Conservation (phyloP, 129 eudicot genomes). For the Erigeron canadensis region DNA sequence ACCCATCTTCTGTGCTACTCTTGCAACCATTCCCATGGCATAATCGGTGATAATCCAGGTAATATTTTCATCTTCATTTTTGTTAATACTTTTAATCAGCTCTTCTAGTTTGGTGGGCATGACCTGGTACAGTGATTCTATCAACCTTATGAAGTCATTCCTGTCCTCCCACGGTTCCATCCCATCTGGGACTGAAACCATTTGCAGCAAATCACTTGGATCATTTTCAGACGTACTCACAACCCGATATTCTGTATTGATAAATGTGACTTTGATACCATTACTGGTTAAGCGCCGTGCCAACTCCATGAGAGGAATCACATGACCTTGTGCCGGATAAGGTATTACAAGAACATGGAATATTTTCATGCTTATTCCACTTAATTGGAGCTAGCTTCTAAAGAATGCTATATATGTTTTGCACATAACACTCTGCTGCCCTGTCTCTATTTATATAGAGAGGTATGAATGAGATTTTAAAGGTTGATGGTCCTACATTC, state of each 20-base stretch:
- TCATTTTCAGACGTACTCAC: slow-evolving; percentile 20
- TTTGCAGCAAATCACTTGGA: slow-evolving; percentile 17
- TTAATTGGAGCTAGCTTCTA: not conserved
- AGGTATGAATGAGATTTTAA: not conserved
- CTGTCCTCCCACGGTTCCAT: slow-evolving; percentile 46
- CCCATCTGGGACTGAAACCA: slow-evolving; percentile 58
- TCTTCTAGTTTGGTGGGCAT: slow-evolving; percentile 45
- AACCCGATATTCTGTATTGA: slow-evolving; percentile 41
- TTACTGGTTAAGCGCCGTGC: slow-evolving; percentile 28
- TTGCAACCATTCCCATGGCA: slow-evolving; percentile 40
- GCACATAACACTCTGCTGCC: not conserved
- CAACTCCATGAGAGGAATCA: slow-evolving; percentile 54
- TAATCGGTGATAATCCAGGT: slow-evolving; percentile 52
- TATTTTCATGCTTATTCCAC: slow-evolving; percentile 11
- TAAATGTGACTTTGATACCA: slow-evolving; percentile 47
- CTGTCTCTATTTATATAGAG: not conserved
- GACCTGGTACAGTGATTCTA: slow-evolving; percentile 24
- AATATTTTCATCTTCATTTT: slow-evolving; percentile 19
- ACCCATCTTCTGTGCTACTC: slow-evolving; percentile 43
- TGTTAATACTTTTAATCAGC: slow-evolving; percentile 37
- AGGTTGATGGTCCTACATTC: too few relatives aligned
- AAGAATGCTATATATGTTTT: not conserved
- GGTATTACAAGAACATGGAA: slow-evolving; percentile 42
- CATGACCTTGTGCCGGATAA: slow-evolving; percentile 74
- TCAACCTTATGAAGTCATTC: slow-evolving; percentile 31